phyloP scores from a whole-genome alignment of 306 rosid genomes.

The Trifolium fragiferum region DNA sequence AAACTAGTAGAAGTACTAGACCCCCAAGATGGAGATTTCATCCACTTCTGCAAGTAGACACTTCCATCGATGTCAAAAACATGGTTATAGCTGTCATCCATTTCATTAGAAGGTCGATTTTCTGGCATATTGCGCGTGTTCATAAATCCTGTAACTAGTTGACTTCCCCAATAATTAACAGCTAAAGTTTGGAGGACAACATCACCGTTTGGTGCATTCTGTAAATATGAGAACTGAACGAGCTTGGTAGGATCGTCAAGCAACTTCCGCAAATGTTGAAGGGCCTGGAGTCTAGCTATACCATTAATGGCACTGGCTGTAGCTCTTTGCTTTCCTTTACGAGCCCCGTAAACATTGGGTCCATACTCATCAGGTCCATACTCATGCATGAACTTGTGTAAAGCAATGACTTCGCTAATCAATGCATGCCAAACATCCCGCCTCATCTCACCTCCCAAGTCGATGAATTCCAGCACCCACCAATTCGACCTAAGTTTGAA shows the following conservation, averaged over 20 bases:
- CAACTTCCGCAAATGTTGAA: slow-evolving; percentile 77
- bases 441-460: slow-evolving; percentile 98
- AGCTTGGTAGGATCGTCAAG: slow-evolving; percentile 87
- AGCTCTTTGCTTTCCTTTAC: slow-evolving; percentile 82
- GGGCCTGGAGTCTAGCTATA: slow-evolving; percentile 87
- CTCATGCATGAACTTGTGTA: slow-evolving; percentile 75
- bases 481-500: slow-evolving; percentile 57
- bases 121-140: slow-evolving; percentile 50
- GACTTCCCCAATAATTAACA: slow-evolving; percentile 91
- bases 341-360: slow-evolving; percentile 73
- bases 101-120: slow-evolving; percentile 54
- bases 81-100: slow-evolving; percentile 58
- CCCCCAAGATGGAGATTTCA: slow-evolving; percentile 82
- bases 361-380: slow-evolving; percentile 80
- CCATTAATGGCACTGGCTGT: slow-evolving; percentile 64
- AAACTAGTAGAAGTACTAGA: slow-evolving; percentile 68
- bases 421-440: slow-evolving; percentile 94
- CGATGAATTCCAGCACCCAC: slow-evolving; percentile 92
- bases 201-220: slow-evolving; percentile 75
- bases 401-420: slow-evolving; percentile 73
- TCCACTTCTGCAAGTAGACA: slow-evolving; percentile 87
- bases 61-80: slow-evolving; percentile 92
- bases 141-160: slow-evolving; percentile 57
- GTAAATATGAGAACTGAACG: slow-evolving; percentile 80
- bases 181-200: slow-evolving; percentile 86